Evolutionary conservation across 306 rosid species (phyloP), one percentile per base, ranked within the genome.

Genomic region (Prunus dulcis): DNA sequence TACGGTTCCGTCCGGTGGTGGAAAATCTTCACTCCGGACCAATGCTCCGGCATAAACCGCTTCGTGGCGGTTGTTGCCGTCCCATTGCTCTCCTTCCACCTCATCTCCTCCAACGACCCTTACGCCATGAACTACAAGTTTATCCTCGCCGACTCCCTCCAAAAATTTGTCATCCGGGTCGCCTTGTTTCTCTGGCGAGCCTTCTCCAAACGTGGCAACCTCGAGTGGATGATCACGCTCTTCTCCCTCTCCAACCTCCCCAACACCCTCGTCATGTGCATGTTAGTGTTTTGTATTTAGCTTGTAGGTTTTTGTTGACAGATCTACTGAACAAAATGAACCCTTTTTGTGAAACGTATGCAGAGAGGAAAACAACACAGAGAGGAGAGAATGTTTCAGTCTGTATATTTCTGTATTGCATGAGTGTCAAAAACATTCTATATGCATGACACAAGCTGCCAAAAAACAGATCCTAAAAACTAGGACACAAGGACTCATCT

Each of bases 171-270:
- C 30, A 86, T 89, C 12, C 58, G 91, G 7, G 22, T 5, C n/a
- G 95, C 97, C 13, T 87, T 93, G 34, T 89, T 88, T 56, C 83
- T 91, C 0, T 93, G 98, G 98, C 89, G 88, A 77, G 80, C 86
- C 63, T 83, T 93, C 73, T 56, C 87, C 27, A 86, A 82, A 67
- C 78, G 62, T 12, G 93, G 91, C 5, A 82, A 76, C 66, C 83
- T 89, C 0, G 98, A 91, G 58, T 91, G 98, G 98, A 84, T 84
- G 60, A 91, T 93, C 58, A 93, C 97, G 0, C 91, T 93, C n/a
- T 93, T 93, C 82, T 89, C 98, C 0, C 91, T 93, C 41, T 93
- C 97, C 15, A 84, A 93, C 25, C 91, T 93, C 1, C 98, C 98
- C 28, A 91, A 93, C 89, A 89, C 98, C 12, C 96, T 93, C 11